Evolutionary conservation across 2,329 filamentous ascomycete species (phyloP), one percentile per base, ranked within the genome.

Genomic region (Nemania serpens): DNA sequence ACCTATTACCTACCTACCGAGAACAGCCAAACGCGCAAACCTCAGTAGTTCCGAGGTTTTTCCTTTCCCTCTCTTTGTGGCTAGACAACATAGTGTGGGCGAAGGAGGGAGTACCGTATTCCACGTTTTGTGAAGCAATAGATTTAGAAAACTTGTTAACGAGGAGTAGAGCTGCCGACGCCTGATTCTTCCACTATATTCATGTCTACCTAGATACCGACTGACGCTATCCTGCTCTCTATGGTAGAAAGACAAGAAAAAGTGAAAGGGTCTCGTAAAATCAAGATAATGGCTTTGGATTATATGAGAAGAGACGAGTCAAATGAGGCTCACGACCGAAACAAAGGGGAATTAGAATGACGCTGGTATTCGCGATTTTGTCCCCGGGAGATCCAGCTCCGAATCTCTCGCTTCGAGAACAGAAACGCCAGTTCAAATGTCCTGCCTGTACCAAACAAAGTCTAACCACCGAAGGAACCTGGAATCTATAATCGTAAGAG

Each of bases 381-480:
- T 63, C 56, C 48, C 45, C 37, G 18, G 53, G 47, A 54, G 55
- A 62, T 56, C 62, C 52, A 45, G 55, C 48, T 55, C 42, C 25
- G 34, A 57, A 54, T 59, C 59, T 59, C 55, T 59, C 64, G 54
- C n/a, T n/a, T 60, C 63, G 66, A 66, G 55, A 63, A 51, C 37
- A 58, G 43, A 59, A 64, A 64, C 62, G 59, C 62, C 59, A 37
- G 41, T 43, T 51, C 50, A 48, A 50, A 48, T 55, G 56, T 57
- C 61, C 65, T 34, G 60, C 62, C 65, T 65, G 61, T 63, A 68
- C 69, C 54, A 69, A 66, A 60, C 60, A 66, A 65, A 58, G 68
- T 73, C 70, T 72, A 70, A 58, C 66, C 67, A 64, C 70, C 66
- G 67, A 68, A 62, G 69, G 61, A 67, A 65, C 68, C 65, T 68